A percentile compares a stretch with the other conserved stretches of the same genome.
Evolutionary conservation across 495 filamentous ascomycete genomes (phyloP).

Genomic region (Penicillium parvum): DNA sequence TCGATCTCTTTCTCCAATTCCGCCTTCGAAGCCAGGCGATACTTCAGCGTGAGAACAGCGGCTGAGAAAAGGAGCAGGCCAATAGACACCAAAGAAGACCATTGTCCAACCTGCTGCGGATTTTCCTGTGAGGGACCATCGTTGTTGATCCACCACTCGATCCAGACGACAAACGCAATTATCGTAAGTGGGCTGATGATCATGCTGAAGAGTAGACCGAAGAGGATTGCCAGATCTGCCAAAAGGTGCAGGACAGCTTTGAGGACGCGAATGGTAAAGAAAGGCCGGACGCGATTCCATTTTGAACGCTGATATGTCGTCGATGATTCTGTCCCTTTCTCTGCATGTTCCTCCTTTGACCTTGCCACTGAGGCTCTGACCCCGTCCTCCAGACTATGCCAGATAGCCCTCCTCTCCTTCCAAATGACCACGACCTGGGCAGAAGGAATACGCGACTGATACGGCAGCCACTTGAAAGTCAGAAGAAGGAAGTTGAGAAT

Average conservation of each 20-base stretch:
- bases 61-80: slow-evolving; percentile 28
- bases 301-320: background rate
- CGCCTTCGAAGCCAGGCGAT: slow-evolving; percentile 19
- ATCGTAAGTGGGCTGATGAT: slow-evolving; percentile 32
- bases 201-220: slow-evolving; percentile 28
- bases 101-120: slow-evolving; percentile 33
- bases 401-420: slow-evolving; percentile 21
- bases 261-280: slow-evolving; percentile 12
- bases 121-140: slow-evolving; percentile 30
- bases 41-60: slow-evolving; percentile 24
- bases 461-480: slow-evolving; percentile 24
- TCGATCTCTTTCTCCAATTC: slow-evolving; percentile 28
- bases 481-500: slow-evolving; percentile 24
- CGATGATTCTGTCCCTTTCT: background rate
- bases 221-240: slow-evolving; percentile 17
- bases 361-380: slow-evolving; percentile 1
- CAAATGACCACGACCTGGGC: slow-evolving; percentile 22
- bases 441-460: slow-evolving; percentile 25
- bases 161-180: slow-evolving; percentile 31
- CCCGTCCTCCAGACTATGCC: slow-evolving; percentile 19
- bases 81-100: slow-evolving; percentile 27
- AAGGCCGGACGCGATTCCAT: background rate
- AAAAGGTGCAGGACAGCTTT: slow-evolving; percentile 11
- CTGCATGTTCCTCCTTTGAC: background rate
- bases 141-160: slow-evolving; percentile 30